A percentile compares a stretch with the other conserved stretches of the same genome.
Evolutionary conservation across 2,329 filamentous ascomycete species (phyloP).

Genomic region (Claviceps fusiformis): DNA sequence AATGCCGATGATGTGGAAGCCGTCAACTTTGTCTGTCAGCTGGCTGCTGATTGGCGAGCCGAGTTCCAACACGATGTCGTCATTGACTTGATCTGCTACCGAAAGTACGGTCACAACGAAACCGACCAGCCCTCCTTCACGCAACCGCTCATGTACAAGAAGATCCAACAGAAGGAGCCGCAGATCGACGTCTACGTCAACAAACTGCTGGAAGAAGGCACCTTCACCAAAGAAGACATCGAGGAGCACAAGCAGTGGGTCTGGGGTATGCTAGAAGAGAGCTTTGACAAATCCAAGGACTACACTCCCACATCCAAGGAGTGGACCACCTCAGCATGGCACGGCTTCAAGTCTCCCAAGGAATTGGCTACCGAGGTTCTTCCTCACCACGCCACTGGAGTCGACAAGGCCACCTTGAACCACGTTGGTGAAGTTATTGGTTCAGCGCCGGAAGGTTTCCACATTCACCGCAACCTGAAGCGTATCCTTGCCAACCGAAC

Average conservation of each 20-base stretch:
- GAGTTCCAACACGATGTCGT: slow-evolving; percentile 98
- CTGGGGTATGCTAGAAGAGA: slow-evolving; percentile 97
- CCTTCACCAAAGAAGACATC: slow-evolving; percentile 93
- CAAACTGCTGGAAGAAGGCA: slow-evolving; percentile 81
- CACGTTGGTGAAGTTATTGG: slow-evolving; percentile 75
- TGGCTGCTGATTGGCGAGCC: slow-evolving; percentile 94
- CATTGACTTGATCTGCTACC: slow-evolving; percentile 96
- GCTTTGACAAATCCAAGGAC: slow-evolving; percentile 93
- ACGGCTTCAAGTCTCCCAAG: slow-evolving; percentile 98
- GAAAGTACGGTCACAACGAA: slow-evolving; percentile 98
- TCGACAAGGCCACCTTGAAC: slow-evolving; percentile 58
- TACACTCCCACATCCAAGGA: slow-evolving; percentile 94
- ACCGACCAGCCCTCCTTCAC: slow-evolving; percentile 99
- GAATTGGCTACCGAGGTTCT: slow-evolving; percentile 90
- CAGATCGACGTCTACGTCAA: slow-evolving; percentile 86
- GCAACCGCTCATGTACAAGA: slow-evolving; percentile 99
- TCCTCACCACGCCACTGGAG: slow-evolving; percentile 77
- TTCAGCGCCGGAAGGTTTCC: slow-evolving; percentile 68
- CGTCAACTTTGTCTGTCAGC: slow-evolving; percentile 94
- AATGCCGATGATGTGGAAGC: slow-evolving; percentile 98
- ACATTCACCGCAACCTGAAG: slow-evolving; percentile 88
- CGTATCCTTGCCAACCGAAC: slow-evolving; percentile 81
- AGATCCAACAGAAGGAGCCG: slow-evolving; percentile 69
- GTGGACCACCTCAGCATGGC: slow-evolving; percentile 98
- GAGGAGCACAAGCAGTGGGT: slow-evolving; percentile 99